These are phyloP conservation scores for Phoma sp. DNA, from an alignment of 2,329 filamentous ascomycete species.

Conservation along the genomic window DNA sequence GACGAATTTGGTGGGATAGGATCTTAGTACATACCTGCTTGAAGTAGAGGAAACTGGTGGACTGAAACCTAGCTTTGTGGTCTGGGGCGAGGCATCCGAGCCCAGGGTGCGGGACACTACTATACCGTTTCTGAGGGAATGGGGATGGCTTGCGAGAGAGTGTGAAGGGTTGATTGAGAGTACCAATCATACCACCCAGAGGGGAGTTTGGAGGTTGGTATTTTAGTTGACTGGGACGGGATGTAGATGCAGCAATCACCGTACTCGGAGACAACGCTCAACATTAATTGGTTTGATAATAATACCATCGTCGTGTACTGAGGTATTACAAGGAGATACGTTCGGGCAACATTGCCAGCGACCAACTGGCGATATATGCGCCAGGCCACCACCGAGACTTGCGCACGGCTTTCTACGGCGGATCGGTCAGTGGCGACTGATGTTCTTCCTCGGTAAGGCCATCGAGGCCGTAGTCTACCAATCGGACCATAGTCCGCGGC, in stretches of 20 bases:
- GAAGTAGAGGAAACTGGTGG: constrained; percentile 5
- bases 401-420: background rate
- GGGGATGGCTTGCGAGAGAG: constrained; percentile 48
- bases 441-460: background rate
- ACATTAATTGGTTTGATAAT: background rate
- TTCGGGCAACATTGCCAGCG: background rate
- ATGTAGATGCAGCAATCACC: background rate
- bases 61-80: constrained; percentile 48
- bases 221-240: background rate
- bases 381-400: background rate
- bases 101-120: constrained; percentile 57
- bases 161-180: constrained; percentile 47
- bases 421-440: background rate
- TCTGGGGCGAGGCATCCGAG: constrained; percentile 59
- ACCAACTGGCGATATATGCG: background rate
- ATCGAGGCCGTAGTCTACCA: background rate
- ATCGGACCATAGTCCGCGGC: background rate
- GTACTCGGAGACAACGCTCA: too few species aligned
- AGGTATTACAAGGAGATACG: background rate
- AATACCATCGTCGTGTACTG: background rate
- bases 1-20: constrained; percentile 26
- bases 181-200: constrained; percentile 3
- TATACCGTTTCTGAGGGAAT: constrained; percentile 55
- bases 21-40: constrained; percentile 21
- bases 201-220: background rate